Conservation (phyloP, 768 basidiomycete species). For the Exidia glandulosa region DNA sequence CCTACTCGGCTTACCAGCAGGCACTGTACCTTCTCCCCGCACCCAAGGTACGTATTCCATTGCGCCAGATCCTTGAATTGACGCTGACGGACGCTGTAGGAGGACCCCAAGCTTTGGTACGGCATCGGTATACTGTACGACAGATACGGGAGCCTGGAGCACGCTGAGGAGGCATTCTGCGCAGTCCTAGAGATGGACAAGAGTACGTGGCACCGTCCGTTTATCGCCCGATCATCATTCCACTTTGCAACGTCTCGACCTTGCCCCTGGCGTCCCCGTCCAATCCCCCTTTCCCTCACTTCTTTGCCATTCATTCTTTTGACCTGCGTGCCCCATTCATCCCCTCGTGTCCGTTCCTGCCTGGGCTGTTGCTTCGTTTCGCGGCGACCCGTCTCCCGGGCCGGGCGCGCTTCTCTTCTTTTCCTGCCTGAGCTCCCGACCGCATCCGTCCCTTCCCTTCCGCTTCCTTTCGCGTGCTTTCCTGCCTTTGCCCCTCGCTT, state of each 20-base stretch:
- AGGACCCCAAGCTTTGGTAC: constrained; percentile 99
- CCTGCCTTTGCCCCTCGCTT: no score
- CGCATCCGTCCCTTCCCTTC: no score
- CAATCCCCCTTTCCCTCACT: neutral
- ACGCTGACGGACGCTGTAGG: constrained; percentile 37
- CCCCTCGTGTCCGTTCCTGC: no score
- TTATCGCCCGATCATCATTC: no score
- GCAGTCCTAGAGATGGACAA: constrained; percentile 96
- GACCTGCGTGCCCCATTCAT: no score
- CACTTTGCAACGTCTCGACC: no score
- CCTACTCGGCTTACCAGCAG: constrained; percentile 97
- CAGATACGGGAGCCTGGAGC: constrained; percentile 95
- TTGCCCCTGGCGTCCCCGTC: no score
- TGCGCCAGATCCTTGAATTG: constrained; percentile 55
- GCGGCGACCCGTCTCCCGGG: constrained; percentile 3
- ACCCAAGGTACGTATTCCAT: constrained; percentile 56
- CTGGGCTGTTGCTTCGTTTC: constrained; percentile 11
- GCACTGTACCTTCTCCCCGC: constrained; percentile 92
- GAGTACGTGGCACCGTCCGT: constrained; percentile 41
- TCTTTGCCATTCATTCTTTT: neutral
- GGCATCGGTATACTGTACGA: constrained; percentile 99
- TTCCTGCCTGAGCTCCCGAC: no score
- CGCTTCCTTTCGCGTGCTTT: no score
- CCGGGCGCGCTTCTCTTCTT: neutral
- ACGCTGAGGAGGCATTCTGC: constrained; percentile 96